A percentile compares a stretch with the other conserved stretches of the same genome.
These are phyloP conservation scores for Talaromyces sp. DNA, from an alignment of 2,329 filamentous ascomycete genomes.

Conservation along the genomic window DNA sequence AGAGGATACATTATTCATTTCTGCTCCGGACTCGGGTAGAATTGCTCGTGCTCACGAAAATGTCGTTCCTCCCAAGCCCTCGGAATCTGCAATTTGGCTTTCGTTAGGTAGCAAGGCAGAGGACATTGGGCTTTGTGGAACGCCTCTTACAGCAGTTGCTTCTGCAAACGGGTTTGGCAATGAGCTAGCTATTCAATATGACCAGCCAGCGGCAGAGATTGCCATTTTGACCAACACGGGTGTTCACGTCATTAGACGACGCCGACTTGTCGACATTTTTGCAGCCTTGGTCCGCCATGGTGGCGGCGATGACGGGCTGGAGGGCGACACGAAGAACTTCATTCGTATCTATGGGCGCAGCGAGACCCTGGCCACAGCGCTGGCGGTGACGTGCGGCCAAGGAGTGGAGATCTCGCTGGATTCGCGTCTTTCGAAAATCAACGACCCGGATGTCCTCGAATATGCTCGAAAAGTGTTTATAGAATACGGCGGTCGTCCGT, in stretches of 20 bases:
- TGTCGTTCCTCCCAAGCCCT: constrained; percentile 55
- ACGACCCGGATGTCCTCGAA: constrained; percentile 80
- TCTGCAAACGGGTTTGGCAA: constrained; percentile 82
- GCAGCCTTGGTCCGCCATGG: constrained; percentile 70
- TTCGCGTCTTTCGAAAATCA: constrained; percentile 62
- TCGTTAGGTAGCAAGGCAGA: constrained; percentile 68
- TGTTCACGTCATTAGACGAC: constrained; percentile 75
- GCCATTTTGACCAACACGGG: constrained; percentile 89
- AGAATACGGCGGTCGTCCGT: constrained; percentile 83
- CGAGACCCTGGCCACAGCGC: constrained; percentile 81
- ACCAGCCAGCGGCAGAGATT: constrained; percentile 72
- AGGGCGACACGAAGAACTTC: constrained; percentile 76
- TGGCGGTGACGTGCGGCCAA: constrained; percentile 93
- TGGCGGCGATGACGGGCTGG: constrained; percentile 66
- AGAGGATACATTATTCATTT: constrained; percentile 69
- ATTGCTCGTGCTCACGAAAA: constrained; percentile 55
- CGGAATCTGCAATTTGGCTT: constrained; percentile 76
- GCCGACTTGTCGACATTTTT: constrained; percentile 86
- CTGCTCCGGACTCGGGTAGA: constrained; percentile 81
- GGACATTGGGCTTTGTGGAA: constrained; percentile 70
- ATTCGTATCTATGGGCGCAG: constrained; percentile 79
- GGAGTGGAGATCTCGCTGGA: constrained; percentile 73
- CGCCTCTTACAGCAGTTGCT: constrained; percentile 62
- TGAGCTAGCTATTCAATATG: constrained; percentile 93
- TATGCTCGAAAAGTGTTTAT: constrained; percentile 83